A percentile compares a stretch with the other conserved stretches of the same genome.
These are phyloP conservation scores for Leucocoprinus leucothites DNA, from an alignment of 768 basidiomycete genomes.

Conservation along the genomic window DNA sequence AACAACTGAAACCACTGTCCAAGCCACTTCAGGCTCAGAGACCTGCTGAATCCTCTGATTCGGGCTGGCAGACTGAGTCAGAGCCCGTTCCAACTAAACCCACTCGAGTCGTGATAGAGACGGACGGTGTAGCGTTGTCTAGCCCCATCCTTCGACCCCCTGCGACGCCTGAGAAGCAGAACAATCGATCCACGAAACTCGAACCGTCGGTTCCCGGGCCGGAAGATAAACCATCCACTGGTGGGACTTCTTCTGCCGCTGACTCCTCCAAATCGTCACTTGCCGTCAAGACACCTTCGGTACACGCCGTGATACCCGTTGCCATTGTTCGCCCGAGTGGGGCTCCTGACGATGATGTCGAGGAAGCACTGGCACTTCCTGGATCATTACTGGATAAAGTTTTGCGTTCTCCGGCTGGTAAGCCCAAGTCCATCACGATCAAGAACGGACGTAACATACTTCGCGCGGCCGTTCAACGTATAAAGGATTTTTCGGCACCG, in stretches of 20 bases:
- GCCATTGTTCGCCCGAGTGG: slow-evolving; percentile 42
- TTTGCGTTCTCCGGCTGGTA: slow-evolving; percentile 3
- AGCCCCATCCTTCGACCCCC: background rate
- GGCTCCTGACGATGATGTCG: slow-evolving; percentile 33
- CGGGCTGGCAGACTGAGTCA: background rate
- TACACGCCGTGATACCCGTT: slow-evolving; percentile 34
- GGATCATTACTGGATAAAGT: slow-evolving; percentile 3
- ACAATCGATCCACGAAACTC: background rate
- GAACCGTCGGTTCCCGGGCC: background rate
- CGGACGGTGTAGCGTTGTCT: background rate
- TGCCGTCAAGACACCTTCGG: slow-evolving; percentile 38
- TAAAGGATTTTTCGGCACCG: slow-evolving; percentile 30
- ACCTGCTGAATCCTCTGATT: background rate
- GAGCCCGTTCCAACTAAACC: slow-evolving; percentile 1
- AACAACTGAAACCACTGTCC: background rate
- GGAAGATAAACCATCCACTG: slow-evolving; percentile 7
- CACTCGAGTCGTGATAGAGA: no score
- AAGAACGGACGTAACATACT: slow-evolving; percentile 29
- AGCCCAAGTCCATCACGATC: slow-evolving; percentile 14
- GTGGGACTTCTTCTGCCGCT: slow-evolving; percentile 13
- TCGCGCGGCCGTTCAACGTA: slow-evolving; percentile 34
- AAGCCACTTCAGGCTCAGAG: background rate
- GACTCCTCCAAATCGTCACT: slow-evolving; percentile 12
- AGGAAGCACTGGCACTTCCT: slow-evolving; percentile 19
- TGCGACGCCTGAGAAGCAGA: background rate